These are phyloP conservation scores for Boletus vermiculosoides DNA, from an alignment of 768 basidiomycete genomes.

Conservation along the genomic window DNA sequence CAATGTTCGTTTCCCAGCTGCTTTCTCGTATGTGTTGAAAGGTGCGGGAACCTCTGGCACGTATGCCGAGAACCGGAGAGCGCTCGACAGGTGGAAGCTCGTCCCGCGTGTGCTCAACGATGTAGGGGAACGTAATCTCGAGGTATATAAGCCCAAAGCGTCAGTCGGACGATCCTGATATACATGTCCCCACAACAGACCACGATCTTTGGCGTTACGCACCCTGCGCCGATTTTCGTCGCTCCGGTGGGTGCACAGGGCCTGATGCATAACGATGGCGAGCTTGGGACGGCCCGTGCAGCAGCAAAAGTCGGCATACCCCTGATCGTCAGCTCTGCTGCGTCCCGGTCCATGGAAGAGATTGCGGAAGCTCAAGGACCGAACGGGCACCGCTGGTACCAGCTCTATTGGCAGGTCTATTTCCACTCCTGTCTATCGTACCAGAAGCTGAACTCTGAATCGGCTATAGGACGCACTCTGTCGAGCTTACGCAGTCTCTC, in stretches of 20 bases:
- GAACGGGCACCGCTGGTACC: slow-evolving; percentile 46
- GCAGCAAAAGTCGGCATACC: slow-evolving; percentile 48
- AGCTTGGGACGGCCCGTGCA: slow-evolving; percentile 44
- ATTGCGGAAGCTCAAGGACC: slow-evolving; percentile 46
- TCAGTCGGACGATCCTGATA: neutral
- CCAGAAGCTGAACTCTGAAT: neutral
- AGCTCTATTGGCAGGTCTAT: slow-evolving; percentile 42
- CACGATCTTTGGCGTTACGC: slow-evolving; percentile 52
- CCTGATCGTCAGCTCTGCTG: slow-evolving; percentile 26
- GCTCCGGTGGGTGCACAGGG: slow-evolving; percentile 59
- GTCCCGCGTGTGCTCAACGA: slow-evolving; percentile 57
- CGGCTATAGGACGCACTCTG: slow-evolving; percentile 35
- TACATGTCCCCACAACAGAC: slow-evolving; percentile 39
- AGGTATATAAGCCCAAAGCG: slow-evolving; percentile 33
- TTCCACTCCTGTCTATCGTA: neutral
- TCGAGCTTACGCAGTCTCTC: slow-evolving; percentile 40
- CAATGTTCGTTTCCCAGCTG: slow-evolving; percentile 35
- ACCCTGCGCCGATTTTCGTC: slow-evolving; percentile 46
- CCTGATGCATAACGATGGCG: slow-evolving; percentile 44
- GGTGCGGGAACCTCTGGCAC: slow-evolving; percentile 70
- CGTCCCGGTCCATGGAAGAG: slow-evolving; percentile 49
- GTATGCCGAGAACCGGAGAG: slow-evolving; percentile 59
- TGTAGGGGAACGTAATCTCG: slow-evolving; percentile 46
- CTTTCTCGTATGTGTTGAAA: slow-evolving; percentile 68
- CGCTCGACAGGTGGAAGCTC: slow-evolving; percentile 55